These are phyloP conservation scores for Fragilaria radians DNA, from an alignment of 108 stramenopile genomes.

Conservation along the genomic window DNA sequence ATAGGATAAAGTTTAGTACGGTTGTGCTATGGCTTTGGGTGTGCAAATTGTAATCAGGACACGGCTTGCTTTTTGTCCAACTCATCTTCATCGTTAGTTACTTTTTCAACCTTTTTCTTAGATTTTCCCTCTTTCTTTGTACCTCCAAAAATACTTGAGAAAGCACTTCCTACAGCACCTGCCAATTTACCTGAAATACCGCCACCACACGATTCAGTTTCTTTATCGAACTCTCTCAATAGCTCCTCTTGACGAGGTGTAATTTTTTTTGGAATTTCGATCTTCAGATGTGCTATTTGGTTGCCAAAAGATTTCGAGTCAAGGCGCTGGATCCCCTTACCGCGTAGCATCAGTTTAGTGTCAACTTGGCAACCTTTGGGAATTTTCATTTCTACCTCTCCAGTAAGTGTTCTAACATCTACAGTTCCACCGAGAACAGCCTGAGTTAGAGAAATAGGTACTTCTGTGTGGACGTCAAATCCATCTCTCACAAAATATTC, in stretches of 20 bases:
- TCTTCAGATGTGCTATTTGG: slow-evolving; percentile 90
- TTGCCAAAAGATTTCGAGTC: slow-evolving; percentile 65
- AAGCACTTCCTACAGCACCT: slow-evolving; percentile 66
- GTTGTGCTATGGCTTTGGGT: no score
- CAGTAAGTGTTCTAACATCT: slow-evolving; percentile 91
- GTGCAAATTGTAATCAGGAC: no score
- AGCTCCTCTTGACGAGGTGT: slow-evolving; percentile 89
- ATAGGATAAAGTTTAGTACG: no score
- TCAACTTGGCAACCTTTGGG: slow-evolving; percentile 90
- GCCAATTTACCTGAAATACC: slow-evolving; percentile 63
- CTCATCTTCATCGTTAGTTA: slow-evolving; percentile 7
- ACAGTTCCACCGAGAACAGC: slow-evolving; percentile 91
- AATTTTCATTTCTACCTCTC: slow-evolving; percentile 93
- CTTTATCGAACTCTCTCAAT: slow-evolving; percentile 87
- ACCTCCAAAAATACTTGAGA: slow-evolving; percentile 59
- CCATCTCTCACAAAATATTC: slow-evolving; percentile 88
- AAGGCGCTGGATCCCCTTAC: slow-evolving; percentile 84
- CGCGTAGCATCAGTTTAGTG: slow-evolving; percentile 85
- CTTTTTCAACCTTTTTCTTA: slow-evolving; percentile 16
- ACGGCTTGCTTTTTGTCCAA: not conserved
- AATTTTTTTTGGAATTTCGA: slow-evolving; percentile 87
- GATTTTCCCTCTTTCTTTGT: slow-evolving; percentile 22
- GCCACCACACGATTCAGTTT: slow-evolving; percentile 42
- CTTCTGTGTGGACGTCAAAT: slow-evolving; percentile 73
- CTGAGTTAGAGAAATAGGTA: slow-evolving; percentile 72